Evolutionary conservation across 345 rosid species (phyloP).

Genomic region (Cardamine occulta): DNA sequence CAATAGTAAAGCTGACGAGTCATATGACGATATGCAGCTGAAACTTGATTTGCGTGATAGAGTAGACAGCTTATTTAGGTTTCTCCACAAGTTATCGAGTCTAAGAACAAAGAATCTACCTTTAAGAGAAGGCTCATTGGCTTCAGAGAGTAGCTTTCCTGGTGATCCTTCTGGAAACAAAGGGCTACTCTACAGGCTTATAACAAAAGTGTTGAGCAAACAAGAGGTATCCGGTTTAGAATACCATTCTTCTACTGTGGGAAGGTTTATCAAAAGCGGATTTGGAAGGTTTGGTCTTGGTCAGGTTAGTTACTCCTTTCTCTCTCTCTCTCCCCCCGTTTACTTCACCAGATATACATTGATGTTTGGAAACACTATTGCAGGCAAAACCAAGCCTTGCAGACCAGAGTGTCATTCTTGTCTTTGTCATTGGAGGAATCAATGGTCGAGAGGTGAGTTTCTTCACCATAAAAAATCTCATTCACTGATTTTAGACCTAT

Average conservation of each 20-base stretch:
- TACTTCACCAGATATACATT: conserved; percentile 14
- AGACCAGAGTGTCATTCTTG: conserved; percentile 80
- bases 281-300: conserved; percentile 97
- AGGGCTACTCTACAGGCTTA: conserved; percentile 72
- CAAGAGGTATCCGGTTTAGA: conserved; percentile 74
- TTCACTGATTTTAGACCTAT: not conserved
- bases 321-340: not conserved
- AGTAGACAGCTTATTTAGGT: conserved; percentile 80
- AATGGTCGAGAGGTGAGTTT: conserved; percentile 73
- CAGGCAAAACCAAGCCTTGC: conserved; percentile 91
- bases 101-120: conserved; percentile 56
- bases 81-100: conserved; percentile 75
- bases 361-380: conserved; percentile 4
- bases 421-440: conserved; percentile 91
- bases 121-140: conserved; percentile 58
- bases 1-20: conserved; percentile 51
- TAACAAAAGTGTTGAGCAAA: conserved; percentile 65
- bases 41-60: conserved; percentile 88
- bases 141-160: conserved; percentile 54
- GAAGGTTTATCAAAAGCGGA: conserved; percentile 93
- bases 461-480: not conserved
- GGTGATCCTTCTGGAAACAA: conserved; percentile 62
- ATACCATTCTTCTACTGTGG: conserved; percentile 95
- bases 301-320: conserved; percentile 55
- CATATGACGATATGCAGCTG: conserved; percentile 78